These are phyloP conservation scores for Pichia rugopelliculosa DNA, from an alignment of 805 yeast genomes.

Conservation along the genomic window DNA sequence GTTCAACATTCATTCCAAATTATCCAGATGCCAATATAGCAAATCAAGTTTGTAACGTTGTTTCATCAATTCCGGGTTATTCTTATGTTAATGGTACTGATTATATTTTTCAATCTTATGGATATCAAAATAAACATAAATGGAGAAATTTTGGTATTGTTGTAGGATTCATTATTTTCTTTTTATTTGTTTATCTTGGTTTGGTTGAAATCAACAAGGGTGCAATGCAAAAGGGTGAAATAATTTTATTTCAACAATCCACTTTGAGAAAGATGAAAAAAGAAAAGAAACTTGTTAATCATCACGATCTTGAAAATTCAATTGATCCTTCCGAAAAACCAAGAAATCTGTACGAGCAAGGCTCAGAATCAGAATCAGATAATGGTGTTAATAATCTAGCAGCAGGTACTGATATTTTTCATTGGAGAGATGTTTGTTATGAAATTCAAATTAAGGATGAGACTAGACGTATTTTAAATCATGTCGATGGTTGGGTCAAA, in stretches of 20 bases:
- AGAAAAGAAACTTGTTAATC: conserved; percentile 24
- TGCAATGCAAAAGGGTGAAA: conserved; percentile 66
- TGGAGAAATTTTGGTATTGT: conserved; percentile 81
- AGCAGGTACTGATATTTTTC: conserved; percentile 49
- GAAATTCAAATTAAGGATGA: conserved; percentile 58
- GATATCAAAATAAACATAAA: conserved; percentile 47
- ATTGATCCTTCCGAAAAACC: conserved; percentile 19
- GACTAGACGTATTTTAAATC: conserved; percentile 50
- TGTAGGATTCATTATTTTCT: conserved; percentile 47
- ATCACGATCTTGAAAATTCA: conserved; percentile 24
- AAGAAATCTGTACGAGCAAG: conserved; percentile 16
- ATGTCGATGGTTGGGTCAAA: conserved; percentile 76
- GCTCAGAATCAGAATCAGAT: conserved; percentile 15
- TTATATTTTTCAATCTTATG: conserved; percentile 44
- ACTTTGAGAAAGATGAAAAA: conserved; percentile 42
- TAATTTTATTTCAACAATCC: conserved; percentile 49
- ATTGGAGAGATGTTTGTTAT: conserved; percentile 71
- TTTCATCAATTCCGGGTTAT: conserved; percentile 54
- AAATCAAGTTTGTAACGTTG: conserved; percentile 30
- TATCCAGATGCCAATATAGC: conserved; percentile 21
- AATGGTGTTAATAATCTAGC: conserved; percentile 25
- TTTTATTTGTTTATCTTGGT: conserved; percentile 44
- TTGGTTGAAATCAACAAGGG: conserved; percentile 53
- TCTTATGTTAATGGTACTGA: conserved; percentile 49
- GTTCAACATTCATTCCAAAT: conserved; percentile 43